Evolutionary conservation across 495 filamentous ascomycete genomes (phyloP).

Genomic region (Penicillium lividum): DNA sequence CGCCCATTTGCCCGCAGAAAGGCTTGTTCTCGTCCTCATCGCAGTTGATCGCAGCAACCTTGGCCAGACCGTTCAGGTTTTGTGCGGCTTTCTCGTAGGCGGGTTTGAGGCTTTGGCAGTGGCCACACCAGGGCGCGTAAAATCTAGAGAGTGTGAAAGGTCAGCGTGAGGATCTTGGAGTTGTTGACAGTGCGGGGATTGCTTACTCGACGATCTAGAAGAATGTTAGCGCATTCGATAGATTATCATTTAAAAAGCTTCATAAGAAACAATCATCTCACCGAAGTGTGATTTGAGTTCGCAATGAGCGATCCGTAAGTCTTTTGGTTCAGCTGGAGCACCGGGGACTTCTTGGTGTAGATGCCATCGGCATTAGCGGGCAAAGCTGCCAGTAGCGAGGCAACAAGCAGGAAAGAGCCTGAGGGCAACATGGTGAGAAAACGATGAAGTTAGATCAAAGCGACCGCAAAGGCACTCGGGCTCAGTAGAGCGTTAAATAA

Average conservation of each 20-base stretch:
- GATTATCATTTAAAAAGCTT: not conserved
- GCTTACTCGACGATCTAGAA: slow-evolving; percentile 69
- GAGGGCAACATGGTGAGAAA: slow-evolving; percentile 27
- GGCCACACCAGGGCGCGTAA: slow-evolving; percentile 95
- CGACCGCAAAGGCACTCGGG: not conserved
- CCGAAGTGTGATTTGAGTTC: slow-evolving; percentile 87
- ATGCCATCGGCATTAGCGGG: slow-evolving; percentile 67
- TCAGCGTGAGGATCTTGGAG: slow-evolving; percentile 4
- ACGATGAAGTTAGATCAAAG: slow-evolving; percentile 8
- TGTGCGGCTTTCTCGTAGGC: slow-evolving; percentile 93
- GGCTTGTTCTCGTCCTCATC: slow-evolving; percentile 92
- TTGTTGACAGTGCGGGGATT: slow-evolving; percentile 18
- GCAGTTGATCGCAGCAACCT: slow-evolving; percentile 93
- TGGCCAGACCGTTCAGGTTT: slow-evolving; percentile 83
- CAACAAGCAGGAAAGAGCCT: slow-evolving; percentile 40
- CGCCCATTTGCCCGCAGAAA: slow-evolving; percentile 83
- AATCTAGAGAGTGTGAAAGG: slow-evolving; percentile 60
- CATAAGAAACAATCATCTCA: slow-evolving; percentile 46
- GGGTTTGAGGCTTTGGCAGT: slow-evolving; percentile 93
- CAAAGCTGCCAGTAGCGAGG: slow-evolving; percentile 57
- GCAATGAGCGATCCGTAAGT: slow-evolving; percentile 83
- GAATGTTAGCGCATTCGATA: slow-evolving; percentile 5
- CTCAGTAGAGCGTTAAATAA: slow-evolving; percentile 6
- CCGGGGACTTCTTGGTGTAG: slow-evolving; percentile 85
- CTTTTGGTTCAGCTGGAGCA: slow-evolving; percentile 82